Evolutionary conservation across 345 rosid species (phyloP), one percentile per base, ranked within the genome.

Genomic region (Citrus unshiu): DNA sequence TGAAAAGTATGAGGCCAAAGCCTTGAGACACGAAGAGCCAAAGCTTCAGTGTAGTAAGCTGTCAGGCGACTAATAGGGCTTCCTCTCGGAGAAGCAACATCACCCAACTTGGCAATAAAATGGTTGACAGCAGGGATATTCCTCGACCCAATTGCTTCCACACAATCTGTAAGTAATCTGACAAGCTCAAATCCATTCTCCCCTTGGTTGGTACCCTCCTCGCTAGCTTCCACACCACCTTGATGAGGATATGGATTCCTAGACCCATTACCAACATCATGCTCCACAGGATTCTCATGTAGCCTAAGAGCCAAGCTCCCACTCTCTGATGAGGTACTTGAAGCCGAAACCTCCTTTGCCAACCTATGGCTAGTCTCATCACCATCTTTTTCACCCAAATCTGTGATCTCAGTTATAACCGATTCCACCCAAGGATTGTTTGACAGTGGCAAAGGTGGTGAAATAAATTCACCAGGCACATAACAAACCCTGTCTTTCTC

Each of bases 1-100:
- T 94, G 97, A 84, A 96, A 96, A 66, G 91, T 72, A 70, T 88
- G 98, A 78, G 99, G 98, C 98, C 97, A 96, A 79, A 94, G 86
- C 87, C 98, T 89, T 2, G 94, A 78, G 0, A 90, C 93, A 77
- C 99, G 81, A 9, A 96, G 85, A 14, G 98, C 90, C 70, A 96
- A 82, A 9, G 97, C 99, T 84, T 96, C 99, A 1, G 93, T 91
- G 60, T 91, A 94, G 88, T 94, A 94, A 69, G 97, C 87, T 25
- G 82, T 77, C 61, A 96, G 87, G 12, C 99, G 89, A 81, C 94
- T 91, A 51, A 93, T 79, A 18, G 98, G 82, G 68, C 86, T 85
- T 67, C 93, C 93, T 82, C 88, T 86, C 3, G 98, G 98, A 49
- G 98, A 93, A 69, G 99, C 97, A 49, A 93, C 90, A 32, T 92